These are phyloP conservation scores for Aspergillus ibericus DNA, from an alignment of 2,329 filamentous ascomycete genomes.

Conservation along the genomic window DNA sequence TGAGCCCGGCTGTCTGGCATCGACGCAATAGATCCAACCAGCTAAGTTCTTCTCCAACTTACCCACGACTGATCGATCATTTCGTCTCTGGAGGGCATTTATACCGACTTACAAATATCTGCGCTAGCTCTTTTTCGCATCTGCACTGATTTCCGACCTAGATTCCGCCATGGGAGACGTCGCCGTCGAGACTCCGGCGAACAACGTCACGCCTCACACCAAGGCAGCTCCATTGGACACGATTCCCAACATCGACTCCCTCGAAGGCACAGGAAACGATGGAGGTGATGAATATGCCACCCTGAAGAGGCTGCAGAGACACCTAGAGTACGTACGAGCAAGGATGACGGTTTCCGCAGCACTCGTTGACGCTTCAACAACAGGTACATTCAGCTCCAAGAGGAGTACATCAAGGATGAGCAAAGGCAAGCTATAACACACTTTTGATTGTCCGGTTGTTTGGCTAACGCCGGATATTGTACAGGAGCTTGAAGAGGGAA, in stretches of 20 bases:
- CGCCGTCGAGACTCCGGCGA: slow-evolving; percentile 76
- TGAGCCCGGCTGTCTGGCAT: slow-evolving; percentile 8
- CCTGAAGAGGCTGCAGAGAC: slow-evolving; percentile 93
- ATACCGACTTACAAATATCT: background rate
- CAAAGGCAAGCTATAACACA: slow-evolving; percentile 63
- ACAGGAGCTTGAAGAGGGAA: slow-evolving; percentile 91
- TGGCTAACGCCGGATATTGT: slow-evolving; percentile 15
- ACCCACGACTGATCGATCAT: background rate
- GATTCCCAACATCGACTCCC: slow-evolving; percentile 85
- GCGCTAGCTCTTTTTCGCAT: background rate
- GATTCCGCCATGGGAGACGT: slow-evolving; percentile 73
- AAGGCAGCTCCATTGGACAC: slow-evolving; percentile 72
- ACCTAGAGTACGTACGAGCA: slow-evolving; percentile 71
- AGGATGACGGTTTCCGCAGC: background rate
- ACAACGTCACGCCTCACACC: slow-evolving; percentile 73
- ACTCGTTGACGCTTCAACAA: slow-evolving; percentile 22
- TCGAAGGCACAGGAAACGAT: slow-evolving; percentile 79
- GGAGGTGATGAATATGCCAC: slow-evolving; percentile 90
- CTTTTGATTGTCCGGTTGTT: background rate
- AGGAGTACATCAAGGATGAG: slow-evolving; percentile 99
- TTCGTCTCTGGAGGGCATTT: background rate
- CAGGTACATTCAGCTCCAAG: slow-evolving; percentile 93
- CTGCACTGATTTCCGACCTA: background rate
- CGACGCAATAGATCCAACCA: slow-evolving; percentile 8
- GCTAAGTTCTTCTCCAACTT: background rate